Evolutionary conservation across 495 filamentous ascomycete species (phyloP), one percentile per base, ranked within the genome.

Genomic region (Hypoxylon crocopeplum): DNA sequence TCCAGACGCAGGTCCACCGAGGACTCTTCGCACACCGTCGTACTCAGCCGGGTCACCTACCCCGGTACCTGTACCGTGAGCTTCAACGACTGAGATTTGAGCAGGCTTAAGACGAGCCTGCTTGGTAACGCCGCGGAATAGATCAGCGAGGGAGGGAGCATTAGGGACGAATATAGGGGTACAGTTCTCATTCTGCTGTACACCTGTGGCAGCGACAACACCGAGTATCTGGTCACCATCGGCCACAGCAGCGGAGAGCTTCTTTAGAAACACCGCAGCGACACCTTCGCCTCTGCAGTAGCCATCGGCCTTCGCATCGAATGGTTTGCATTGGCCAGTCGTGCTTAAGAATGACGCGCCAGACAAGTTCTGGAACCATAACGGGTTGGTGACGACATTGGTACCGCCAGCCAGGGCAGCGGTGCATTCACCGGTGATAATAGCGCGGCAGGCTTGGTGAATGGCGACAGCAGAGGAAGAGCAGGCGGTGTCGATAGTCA

Each of bases 211-310:
- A 3, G 78, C 72, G 39, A 89, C 81, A 0, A 86, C 68, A 11
- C 76, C 80, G 17, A 83, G 70, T 21, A 88, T 81, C 3, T 77
- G 76, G 49, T 81, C 74, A 0, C 72, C 70, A 37, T 79, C 76
- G n/a, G 48, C 48, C 1, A 78, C 38, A 0, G 78, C 86, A 39
- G 77, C 70, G 1, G 58, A 58, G 0, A 87, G 68, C 16, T 59
- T 66, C 60, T 88, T 89, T 12, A 89, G 30, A 6, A 77, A 69
- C 0, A 87, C 40, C 0, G 72, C 68, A 25, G 66, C 77, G 11
- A 85, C 61, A 3, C 72, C 85, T 54, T 90, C 86, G 1, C 73
- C 87, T 7, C 85, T 70, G 0, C 68, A 83, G 69, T 85, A 89
- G 0, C 86, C 86, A 68, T 86, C 73, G 0, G 83, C 86, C 0